Percentiles rank a stretch among this genome's conserved stretches.
phyloP scores from a whole-genome alignment of 1,139 yeast species.

The Suhomyces taliae region DNA sequence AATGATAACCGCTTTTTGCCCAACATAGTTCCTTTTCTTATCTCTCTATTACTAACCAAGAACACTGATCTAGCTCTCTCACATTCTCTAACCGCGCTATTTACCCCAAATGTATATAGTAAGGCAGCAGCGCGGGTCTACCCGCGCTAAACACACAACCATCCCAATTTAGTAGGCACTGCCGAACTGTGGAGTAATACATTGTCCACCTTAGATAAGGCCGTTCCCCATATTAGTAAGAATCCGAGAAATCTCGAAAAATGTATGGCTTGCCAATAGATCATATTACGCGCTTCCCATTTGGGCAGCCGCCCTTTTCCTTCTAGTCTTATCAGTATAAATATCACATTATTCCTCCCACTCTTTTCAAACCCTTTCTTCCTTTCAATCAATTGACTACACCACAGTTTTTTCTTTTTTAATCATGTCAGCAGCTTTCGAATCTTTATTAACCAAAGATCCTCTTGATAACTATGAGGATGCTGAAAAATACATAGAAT shows the following conservation, averaged over 20 bases:
- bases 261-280: too few species aligned
- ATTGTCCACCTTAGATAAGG: background rate
- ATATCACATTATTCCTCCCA: background rate
- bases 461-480: conserved; percentile 39
- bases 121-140: too few species aligned
- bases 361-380: background rate
- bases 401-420: background rate
- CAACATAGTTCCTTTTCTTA: too few species aligned
- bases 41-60: too few species aligned
- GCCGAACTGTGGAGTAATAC: background rate
- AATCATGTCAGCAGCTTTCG: conserved; percentile 15
- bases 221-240: too few species aligned
- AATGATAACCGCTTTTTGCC: too few species aligned
- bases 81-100: too few species aligned
- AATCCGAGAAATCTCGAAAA: too few species aligned
- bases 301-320: conserved; percentile 2
- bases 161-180: background rate
- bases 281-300: conserved; percentile 2
- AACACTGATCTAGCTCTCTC: too few species aligned
- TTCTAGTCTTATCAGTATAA: conserved; percentile 1
- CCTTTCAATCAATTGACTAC: background rate
- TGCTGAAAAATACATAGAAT: conserved; percentile 34
- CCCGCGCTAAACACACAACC: background rate
- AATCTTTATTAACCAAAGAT: conserved; percentile 33
- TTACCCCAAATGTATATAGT: too few species aligned